Percentiles rank a stretch among this genome's conserved stretches.
These are phyloP conservation scores for Cercospora beticola DNA, from an alignment of 2,329 filamentous ascomycete genomes.

Conservation along the genomic window DNA sequence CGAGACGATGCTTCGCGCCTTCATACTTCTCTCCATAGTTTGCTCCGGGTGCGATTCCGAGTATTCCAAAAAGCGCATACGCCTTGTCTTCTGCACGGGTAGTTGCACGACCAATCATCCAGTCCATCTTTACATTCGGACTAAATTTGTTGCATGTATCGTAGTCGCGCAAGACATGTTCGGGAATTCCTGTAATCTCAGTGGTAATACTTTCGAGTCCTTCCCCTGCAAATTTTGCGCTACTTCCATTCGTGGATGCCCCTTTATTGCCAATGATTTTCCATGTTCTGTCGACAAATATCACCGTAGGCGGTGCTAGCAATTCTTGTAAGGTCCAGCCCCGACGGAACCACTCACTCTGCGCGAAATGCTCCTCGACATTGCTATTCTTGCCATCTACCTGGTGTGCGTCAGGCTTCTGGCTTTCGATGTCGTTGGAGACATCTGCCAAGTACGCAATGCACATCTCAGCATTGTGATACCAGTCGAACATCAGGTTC, in stretches of 20 bases:
- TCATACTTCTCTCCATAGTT: constrained; percentile 24
- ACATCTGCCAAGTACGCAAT: constrained; percentile 22
- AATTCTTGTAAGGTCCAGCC: constrained; percentile 16
- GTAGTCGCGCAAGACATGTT: constrained; percentile 17
- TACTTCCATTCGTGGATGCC: no score
- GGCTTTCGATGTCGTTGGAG: no score
- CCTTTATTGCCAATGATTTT: constrained; percentile 28
- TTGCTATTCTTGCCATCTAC: no score
- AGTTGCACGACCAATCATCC: constrained; percentile 24
- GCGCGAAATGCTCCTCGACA: not conserved
- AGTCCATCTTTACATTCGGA: constrained; percentile 18
- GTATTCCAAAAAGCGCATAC: constrained; percentile 24
- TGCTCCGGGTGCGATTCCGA: constrained; percentile 17
- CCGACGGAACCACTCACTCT: constrained; percentile 26
- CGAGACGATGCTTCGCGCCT: constrained; percentile 16
- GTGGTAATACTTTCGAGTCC: constrained; percentile 15
- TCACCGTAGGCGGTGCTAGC: constrained; percentile 23
- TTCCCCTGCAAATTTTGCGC: no score
- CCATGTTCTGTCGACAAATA: constrained; percentile 26
- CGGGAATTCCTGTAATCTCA: constrained; percentile 15
- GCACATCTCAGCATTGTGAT: constrained; percentile 20
- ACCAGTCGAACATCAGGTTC: constrained; percentile 28
- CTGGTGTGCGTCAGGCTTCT: no score
- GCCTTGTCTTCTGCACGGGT: constrained; percentile 19
- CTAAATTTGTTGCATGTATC: not conserved